Evolutionary conservation across 768 basidiomycete genomes (phyloP).

Genomic region (Suillus plorans): DNA sequence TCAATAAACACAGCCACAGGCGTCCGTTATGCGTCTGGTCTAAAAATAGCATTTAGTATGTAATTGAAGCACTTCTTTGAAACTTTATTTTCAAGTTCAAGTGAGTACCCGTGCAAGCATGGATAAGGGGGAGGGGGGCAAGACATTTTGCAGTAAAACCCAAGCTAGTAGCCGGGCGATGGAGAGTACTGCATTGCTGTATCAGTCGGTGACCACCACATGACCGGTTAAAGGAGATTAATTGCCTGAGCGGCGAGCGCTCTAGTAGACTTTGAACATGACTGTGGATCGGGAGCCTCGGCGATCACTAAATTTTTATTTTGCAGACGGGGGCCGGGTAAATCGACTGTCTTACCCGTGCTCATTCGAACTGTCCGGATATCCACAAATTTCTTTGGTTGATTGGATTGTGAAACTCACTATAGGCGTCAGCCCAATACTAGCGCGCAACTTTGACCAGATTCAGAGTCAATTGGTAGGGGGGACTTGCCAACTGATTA

Average conservation of each 20-base stretch:
- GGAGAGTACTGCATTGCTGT: neutral
- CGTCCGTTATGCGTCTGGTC: neutral
- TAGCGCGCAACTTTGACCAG: too few species aligned
- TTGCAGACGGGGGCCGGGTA: too few species aligned
- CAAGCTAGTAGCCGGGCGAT: neutral
- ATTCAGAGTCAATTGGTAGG: neutral
- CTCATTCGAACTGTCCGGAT: neutral
- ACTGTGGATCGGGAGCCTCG: too few species aligned
- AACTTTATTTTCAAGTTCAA: too few species aligned
- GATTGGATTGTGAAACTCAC: neutral
- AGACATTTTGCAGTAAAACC: neutral
- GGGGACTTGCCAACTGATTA: neutral
- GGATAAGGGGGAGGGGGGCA: neutral
- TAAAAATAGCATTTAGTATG: neutral
- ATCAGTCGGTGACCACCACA: neutral
- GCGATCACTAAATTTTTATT: too few species aligned
- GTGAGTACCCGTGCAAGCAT: too few species aligned
- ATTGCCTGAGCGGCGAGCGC: neutral
- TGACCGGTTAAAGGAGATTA: neutral
- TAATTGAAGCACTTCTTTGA: neutral
- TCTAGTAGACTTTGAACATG: neutral
- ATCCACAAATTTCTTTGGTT: neutral
- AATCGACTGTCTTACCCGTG: neutral
- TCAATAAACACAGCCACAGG: constrained; percentile 8
- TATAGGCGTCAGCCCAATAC: neutral